Conservation (phyloP, 1,139 yeast species). For the Geotrichum bryndzae region DNA sequence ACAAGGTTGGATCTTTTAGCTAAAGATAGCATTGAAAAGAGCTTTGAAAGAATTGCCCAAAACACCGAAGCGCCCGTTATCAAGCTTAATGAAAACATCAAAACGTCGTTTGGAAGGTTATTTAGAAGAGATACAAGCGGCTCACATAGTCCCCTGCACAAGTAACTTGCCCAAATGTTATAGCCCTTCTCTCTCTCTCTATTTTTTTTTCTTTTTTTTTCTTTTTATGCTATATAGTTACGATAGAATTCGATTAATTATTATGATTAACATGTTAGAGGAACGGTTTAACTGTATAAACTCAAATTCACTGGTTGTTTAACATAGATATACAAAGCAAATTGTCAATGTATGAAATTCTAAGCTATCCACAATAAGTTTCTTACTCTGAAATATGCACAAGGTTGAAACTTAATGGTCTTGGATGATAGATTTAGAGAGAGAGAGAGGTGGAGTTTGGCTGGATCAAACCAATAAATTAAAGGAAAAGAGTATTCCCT, state of each 20-base stretch:
- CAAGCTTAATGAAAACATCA: constrained; percentile 55
- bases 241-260: not conserved
- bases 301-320: not conserved
- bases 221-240: not conserved
- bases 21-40: constrained; percentile 51
- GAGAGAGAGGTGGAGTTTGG: not conserved
- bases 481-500: too few species aligned
- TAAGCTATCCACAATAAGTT: not conserved
- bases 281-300: not conserved
- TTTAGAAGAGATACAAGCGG: constrained; percentile 43
- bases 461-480: not conserved
- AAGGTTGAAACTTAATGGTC: not conserved
- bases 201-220: not conserved
- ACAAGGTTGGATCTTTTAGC: constrained; percentile 28
- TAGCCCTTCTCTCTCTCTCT: too few species aligned
- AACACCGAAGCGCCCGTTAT: constrained; percentile 49
- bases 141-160: constrained; percentile 13
- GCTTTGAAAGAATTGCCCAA: constrained; percentile 46
- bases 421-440: not conserved
- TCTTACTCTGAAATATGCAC: not conserved
- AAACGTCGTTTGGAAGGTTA: constrained; percentile 48
- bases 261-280: not conserved
- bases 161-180: not conserved
- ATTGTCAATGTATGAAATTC: not conserved
- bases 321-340: not conserved